Percentiles rank a stretch among this genome's conserved stretches.
Conservation (phyloP, 1,284 basidiomycete genomes). For the Ustilago curta region DNA sequence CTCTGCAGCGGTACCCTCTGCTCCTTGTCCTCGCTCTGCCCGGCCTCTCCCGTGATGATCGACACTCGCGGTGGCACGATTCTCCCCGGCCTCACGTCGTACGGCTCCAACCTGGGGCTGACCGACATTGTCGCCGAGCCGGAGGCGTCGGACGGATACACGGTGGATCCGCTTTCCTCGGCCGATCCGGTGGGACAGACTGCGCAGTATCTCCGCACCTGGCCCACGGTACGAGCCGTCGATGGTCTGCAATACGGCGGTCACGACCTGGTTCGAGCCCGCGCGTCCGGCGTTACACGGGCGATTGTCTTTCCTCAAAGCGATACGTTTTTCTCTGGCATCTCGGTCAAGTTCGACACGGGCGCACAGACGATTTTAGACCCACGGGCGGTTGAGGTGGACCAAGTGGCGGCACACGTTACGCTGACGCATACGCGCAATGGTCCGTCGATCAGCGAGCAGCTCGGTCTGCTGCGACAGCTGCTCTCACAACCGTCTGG, state of each 20-base stretch:
- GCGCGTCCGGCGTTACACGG: constrained; percentile 75
- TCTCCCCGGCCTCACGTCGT: constrained; percentile 54
- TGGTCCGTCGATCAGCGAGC: constrained; percentile 75
- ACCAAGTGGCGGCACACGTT: constrained; percentile 80
- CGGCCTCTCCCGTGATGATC: constrained; percentile 11
- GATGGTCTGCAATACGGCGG: constrained; percentile 61
- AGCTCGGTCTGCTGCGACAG: constrained; percentile 78
- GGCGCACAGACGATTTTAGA: constrained; percentile 71
- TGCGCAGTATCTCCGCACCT: constrained; percentile 17
- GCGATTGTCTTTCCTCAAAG: constrained; percentile 72
- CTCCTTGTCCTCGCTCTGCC: constrained; percentile 6
- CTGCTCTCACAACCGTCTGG: constrained; percentile 72
- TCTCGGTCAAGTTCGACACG: constrained; percentile 48
- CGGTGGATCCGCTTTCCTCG: constrained; percentile 23
- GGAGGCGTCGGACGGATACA: constrained; percentile 49
- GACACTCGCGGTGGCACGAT: constrained; percentile 44
- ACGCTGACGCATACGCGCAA: constrained; percentile 72
- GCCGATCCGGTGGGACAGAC: constrained; percentile 15
- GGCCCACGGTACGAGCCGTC: constrained; percentile 44
- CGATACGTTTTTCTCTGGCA: constrained; percentile 74
- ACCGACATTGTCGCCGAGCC: constrained; percentile 58
- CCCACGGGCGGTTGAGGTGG: constrained; percentile 75
- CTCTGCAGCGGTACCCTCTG: constrained; percentile 38
- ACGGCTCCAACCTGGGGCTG: constrained; percentile 57
- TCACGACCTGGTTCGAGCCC: constrained; percentile 67